Evolutionary conservation across 176 grass and related monocot genomes (phyloP).

Genomic region (Zoysia pacifica): DNA sequence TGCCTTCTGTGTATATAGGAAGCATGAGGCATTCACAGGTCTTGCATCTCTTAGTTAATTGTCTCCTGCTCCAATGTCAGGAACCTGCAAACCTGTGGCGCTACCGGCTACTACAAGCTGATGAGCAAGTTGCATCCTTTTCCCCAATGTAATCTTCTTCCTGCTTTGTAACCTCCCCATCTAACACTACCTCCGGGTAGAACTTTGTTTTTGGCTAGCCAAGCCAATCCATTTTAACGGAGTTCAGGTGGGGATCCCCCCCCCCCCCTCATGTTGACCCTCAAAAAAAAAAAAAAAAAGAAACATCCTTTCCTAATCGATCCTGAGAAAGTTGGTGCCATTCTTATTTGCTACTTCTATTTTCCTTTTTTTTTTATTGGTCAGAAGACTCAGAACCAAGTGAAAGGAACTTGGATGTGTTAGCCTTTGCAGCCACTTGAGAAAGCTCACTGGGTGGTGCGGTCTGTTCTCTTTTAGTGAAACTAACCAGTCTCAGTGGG

Average conservation of each 20-base stretch:
- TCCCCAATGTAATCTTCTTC: too few species aligned
- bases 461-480: slow-evolving; percentile 30
- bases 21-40: slow-evolving; percentile 42
- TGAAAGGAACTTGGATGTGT: slow-evolving; percentile 16
- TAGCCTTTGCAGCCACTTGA: slow-evolving; percentile 38
- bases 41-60: slow-evolving; percentile 36
- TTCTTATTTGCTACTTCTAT: slow-evolving; percentile 36
- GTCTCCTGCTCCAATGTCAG: too few species aligned
- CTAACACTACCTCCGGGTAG: too few species aligned
- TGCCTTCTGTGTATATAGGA: slow-evolving; percentile 53
- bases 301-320: slow-evolving; percentile 34
- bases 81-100: too few species aligned
- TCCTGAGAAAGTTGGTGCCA: slow-evolving; percentile 32
- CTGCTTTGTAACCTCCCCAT: too few species aligned
- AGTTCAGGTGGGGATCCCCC: too few species aligned
- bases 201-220: too few species aligned
- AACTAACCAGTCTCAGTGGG: slow-evolving; percentile 28
- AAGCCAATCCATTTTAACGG: too few species aligned
- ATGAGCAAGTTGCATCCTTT: too few species aligned
- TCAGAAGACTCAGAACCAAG: slow-evolving; percentile 42
- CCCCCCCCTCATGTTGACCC: too few species aligned
- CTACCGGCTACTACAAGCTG: too few species aligned
- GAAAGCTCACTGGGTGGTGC: slow-evolving; percentile 37
- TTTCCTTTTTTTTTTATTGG: slow-evolving; percentile 2
- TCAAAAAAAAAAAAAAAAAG: too few species aligned